Base-by-base conservation (phyloP, 768 basidiomycete species). In the Mycena latifolia region DNA sequence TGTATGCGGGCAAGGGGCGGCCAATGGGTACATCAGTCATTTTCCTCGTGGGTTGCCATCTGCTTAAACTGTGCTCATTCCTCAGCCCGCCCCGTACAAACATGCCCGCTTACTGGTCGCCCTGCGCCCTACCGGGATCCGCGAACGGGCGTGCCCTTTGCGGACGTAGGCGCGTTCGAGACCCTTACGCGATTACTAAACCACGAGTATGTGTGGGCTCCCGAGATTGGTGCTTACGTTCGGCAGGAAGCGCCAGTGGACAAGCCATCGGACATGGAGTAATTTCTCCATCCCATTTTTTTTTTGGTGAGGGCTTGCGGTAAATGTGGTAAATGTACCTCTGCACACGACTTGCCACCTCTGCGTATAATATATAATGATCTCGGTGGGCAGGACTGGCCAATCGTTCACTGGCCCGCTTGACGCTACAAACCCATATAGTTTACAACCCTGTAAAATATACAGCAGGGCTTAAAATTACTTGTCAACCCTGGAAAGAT, bases 121-220 rank as follows among this genome's bases (percentile, higher is more conserved):
- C 81, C 84, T 5, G 95, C 95, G 0, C 85, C 80, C 48, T 98
- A 98, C 73, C 74, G 87, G 41, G 95, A 98, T 75, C 95, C 96
- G 1, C 80, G 86, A 45, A 91, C 92, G 0, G 88, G 88, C 12
- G 89, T 92, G 8, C 95, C 94, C 0, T 98, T 88, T 76, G 92
- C 94, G 2, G 86, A 91, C 61, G 74, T 85, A 17, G 78, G 79
- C 24, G 94, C 92, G 14, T 98, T 88, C 74, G 76, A 85, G 47
- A 82, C 84, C 10, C 81, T 97, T 53, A 88, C 88, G 29, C 80
- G 78, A 35, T 67, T 95, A 5, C 74, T 95, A 41, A 77, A 78
- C 5, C 90, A 95, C 69, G 87, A 90, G 52, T 95, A 88, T 74
- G 80, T 87, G 8, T 98, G 94, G 93, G 81, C 76, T 72, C 77